These are phyloP conservation scores for Solanum hybrid DNA, from an alignment of 305 asterid genomes.

Conservation along the genomic window DNA sequence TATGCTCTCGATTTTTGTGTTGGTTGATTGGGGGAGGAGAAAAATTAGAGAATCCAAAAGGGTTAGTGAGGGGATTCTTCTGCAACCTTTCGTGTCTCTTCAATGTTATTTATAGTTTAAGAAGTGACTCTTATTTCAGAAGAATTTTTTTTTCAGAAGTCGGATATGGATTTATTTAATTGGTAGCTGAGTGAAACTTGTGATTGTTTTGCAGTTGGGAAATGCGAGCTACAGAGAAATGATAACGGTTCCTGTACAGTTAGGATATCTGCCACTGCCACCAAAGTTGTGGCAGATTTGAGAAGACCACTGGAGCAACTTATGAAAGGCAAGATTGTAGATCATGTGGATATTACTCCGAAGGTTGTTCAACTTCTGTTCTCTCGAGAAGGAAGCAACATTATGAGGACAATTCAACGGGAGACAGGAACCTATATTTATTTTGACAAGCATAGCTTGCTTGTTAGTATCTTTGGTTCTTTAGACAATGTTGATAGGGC, in stretches of 20 bases:
- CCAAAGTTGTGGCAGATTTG: conserved; percentile 31
- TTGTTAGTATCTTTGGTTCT: conserved; percentile 55
- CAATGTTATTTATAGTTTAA: neutral
- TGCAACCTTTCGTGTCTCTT: neutral
- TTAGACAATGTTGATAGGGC: conserved; percentile 36
- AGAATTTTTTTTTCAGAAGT: neutral
- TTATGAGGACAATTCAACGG: conserved; percentile 26
- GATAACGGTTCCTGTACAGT: conserved; percentile 27
- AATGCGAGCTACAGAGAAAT: conserved; percentile 19
- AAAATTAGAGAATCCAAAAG: neutral
- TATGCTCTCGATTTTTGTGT: neutral
- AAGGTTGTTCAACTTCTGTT: conserved; percentile 21
- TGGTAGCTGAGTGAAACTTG: neutral
- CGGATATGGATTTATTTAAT: neutral
- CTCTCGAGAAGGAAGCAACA: conserved; percentile 23
- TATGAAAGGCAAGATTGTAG: conserved; percentile 28
- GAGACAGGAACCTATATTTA: conserved; percentile 52
- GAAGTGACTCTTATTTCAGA: neutral
- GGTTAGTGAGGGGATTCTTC: neutral
- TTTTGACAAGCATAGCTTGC: conserved; percentile 52
- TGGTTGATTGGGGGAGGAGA: neutral
- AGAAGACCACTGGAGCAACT: conserved; percentile 28
- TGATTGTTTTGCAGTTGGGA: conserved; percentile 17
- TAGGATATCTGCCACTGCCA: conserved; percentile 30
- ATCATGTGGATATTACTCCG: conserved; percentile 21